Base-by-base conservation (phyloP, 352 stramenopile genomes). In the Globisporangium apiculatum region DNA sequence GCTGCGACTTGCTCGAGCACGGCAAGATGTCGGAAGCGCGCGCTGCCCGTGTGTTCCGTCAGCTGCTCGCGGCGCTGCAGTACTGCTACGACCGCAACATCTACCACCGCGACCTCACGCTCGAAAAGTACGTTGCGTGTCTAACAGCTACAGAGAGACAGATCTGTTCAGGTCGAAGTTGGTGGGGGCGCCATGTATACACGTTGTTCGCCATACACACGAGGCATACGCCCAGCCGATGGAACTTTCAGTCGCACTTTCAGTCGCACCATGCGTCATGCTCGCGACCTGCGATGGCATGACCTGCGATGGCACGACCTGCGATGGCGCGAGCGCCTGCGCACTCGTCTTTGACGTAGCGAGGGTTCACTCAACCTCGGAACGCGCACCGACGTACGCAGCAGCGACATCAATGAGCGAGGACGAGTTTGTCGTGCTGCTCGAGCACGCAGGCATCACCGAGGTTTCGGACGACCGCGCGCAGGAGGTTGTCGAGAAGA, bases 101-200 rank as follows among this genome's bases (percentile, higher is more conserved):
- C 54, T 97, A 90, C 66, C 94, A 98, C 73, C 89, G 94, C 50
- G 94, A 98, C 66, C 73, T 98, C 43, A 98, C 98, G 69, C 75
- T 98, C 40, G 94, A 98, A 66, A 98, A 98, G 71, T 97, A 64
- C 53, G 69, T 70, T 51, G 18, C 0, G 8, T 9, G 15, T 6
- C 18, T 24, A 24, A 24, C 18, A 24, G 18, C 18, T 24, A 24
- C 18, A 24, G 18, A 24, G 18, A 24, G 18, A 24, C 18, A 24
- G 18, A 24, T 24, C 18, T 24, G 18, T 24, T 24, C 18, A 24
- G 18, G 18, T 24, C 18, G 18, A 24, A 24, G 18, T 24, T 24
- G 18, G 18, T 24, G 18, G 18, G 18, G 1, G 18, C 18, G 18
- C 18, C 18, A 24, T 24, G 18, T 24, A 24, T 24, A 24, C 18